A percentile compares a stretch with the other conserved stretches of the same genome.
phyloP scores from a whole-genome alignment of 345 rosid species.

The Brassica cretica region DNA sequence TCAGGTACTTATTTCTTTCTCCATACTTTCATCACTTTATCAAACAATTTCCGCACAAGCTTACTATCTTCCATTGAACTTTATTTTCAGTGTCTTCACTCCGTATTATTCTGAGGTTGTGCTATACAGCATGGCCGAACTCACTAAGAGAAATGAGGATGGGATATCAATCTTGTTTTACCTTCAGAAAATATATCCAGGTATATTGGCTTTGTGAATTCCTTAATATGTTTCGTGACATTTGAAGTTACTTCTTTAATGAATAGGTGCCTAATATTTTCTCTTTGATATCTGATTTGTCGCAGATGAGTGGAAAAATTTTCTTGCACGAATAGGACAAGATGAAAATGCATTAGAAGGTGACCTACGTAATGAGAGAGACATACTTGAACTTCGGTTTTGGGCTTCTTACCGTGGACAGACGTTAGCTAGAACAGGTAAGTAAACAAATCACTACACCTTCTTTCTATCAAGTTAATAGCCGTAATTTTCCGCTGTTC shows the following conservation, averaged over 20 bases:
- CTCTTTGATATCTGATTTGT: conserved; percentile 30
- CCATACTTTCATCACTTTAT: conserved; percentile 17
- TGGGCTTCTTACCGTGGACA: conserved; percentile 99
- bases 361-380: conserved; percentile 71
- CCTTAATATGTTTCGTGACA: neutral
- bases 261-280: conserved; percentile 19
- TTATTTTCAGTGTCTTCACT: conserved; percentile 82
- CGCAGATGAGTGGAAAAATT: conserved; percentile 97
- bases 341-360: conserved; percentile 84
- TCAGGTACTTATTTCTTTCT: conserved; percentile 55
- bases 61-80: conserved; percentile 28
- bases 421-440: conserved; percentile 96
- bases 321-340: conserved; percentile 95
- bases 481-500: conserved; percentile 3
- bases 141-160: conserved; percentile 87
- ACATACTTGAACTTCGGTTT: conserved; percentile 90
- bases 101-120: conserved; percentile 97
- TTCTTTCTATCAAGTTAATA: conserved; percentile 1
- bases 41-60: conserved; percentile 22
- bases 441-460: conserved; percentile 10
- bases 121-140: conserved; percentile 90
- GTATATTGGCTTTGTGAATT: conserved; percentile 41
- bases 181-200: conserved; percentile 99
- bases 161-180: conserved; percentile 95
- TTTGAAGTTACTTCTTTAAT: conserved; percentile 13